A percentile compares a stretch with the other conserved stretches of the same genome.
Evolutionary conservation across 2,329 filamentous ascomycete species (phyloP).

Genomic region (Tolypocladium amazonense): DNA sequence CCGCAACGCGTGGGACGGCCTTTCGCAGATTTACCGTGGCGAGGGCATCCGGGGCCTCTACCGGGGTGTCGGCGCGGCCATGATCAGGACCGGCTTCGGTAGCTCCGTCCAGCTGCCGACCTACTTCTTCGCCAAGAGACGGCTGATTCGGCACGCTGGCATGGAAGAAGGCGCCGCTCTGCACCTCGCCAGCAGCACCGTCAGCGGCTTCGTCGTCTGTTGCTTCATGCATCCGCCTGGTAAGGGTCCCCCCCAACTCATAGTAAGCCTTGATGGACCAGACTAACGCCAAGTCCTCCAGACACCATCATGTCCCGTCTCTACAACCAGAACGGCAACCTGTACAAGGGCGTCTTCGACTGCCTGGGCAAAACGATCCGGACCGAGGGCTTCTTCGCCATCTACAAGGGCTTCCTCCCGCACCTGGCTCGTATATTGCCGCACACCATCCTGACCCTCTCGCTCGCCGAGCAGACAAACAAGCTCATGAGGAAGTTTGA

Average conservation of each 20-base stretch:
- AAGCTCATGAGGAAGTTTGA: slow-evolving; percentile 81
- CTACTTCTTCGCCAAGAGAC: slow-evolving; percentile 93
- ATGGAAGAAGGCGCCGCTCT: slow-evolving; percentile 86
- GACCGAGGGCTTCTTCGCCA: slow-evolving; percentile 82
- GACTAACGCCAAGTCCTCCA: slow-evolving; percentile 10
- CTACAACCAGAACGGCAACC: slow-evolving; percentile 96
- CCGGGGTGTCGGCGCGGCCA: slow-evolving; percentile 81
- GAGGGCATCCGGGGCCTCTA: slow-evolving; percentile 81
- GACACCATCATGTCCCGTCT: slow-evolving; percentile 98
- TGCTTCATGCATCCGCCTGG: slow-evolving; percentile 95
- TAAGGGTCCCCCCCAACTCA: slow-evolving; percentile 30
- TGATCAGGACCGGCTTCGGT: slow-evolving; percentile 92
- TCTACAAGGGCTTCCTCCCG: slow-evolving; percentile 96
- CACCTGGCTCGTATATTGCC: slow-evolving; percentile 90
- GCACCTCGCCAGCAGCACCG: slow-evolving; percentile 79
- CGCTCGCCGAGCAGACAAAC: slow-evolving; percentile 92
- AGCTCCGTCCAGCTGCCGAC: slow-evolving; percentile 94
- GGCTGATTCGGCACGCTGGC: slow-evolving; percentile 68
- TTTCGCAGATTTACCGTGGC: slow-evolving; percentile 63
- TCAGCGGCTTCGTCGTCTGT: slow-evolving; percentile 92
- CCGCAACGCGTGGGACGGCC: slow-evolving; percentile 72
- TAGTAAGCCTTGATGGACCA: not conserved
- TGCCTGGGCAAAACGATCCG: slow-evolving; percentile 83
- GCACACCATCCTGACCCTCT: slow-evolving; percentile 89
- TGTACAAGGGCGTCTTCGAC: slow-evolving; percentile 91